These are phyloP conservation scores for Puccinia polysora DNA, from an alignment of 1,284 basidiomycete species.

Conservation along the genomic window DNA sequence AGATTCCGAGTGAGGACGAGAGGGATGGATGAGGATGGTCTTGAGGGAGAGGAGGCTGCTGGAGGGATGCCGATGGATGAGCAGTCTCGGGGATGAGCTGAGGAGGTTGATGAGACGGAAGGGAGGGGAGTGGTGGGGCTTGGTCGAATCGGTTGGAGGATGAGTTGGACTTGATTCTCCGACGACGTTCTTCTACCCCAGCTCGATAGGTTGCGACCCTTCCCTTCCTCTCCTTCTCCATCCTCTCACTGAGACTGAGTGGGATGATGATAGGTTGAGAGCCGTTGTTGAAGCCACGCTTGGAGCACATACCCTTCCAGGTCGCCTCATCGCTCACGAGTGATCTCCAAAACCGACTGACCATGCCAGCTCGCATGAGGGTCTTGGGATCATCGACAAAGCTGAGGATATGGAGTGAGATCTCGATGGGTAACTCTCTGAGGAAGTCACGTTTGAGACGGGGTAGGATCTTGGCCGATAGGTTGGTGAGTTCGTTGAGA, in stretches of 20 bases:
- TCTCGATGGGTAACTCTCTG: conserved; percentile 72
- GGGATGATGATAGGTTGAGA: conserved; percentile 22
- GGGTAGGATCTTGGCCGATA: conserved; percentile 69
- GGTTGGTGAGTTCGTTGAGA: conserved; percentile 70
- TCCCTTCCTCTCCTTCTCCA: conserved; percentile 45
- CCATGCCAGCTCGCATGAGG: conserved; percentile 67
- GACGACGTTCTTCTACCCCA: conserved; percentile 36
- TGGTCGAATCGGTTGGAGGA: conserved; percentile 40
- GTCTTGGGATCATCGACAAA: conserved; percentile 78
- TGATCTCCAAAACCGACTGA: conserved; percentile 70
- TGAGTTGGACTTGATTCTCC: conserved; percentile 21
- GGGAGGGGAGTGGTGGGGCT: conserved; percentile 44
- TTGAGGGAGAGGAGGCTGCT: conserved; percentile 1
- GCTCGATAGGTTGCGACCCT: conserved; percentile 42
- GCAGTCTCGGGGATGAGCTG: conserved; percentile 32
- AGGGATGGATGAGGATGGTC: background rate
- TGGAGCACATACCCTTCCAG: conserved; percentile 74
- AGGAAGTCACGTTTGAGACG: conserved; percentile 83
- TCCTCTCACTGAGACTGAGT: conserved; percentile 28
- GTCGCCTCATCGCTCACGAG: conserved; percentile 76
- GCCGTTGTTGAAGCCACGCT: conserved; percentile 58
- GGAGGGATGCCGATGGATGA: conserved; percentile 20
- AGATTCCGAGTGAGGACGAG: background rate
- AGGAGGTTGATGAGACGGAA: conserved; percentile 38
- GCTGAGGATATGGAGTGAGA: conserved; percentile 72